phyloP scores from a whole-genome alignment of 768 basidiomycete genomes.

The Termitomyces titanicus region DNA sequence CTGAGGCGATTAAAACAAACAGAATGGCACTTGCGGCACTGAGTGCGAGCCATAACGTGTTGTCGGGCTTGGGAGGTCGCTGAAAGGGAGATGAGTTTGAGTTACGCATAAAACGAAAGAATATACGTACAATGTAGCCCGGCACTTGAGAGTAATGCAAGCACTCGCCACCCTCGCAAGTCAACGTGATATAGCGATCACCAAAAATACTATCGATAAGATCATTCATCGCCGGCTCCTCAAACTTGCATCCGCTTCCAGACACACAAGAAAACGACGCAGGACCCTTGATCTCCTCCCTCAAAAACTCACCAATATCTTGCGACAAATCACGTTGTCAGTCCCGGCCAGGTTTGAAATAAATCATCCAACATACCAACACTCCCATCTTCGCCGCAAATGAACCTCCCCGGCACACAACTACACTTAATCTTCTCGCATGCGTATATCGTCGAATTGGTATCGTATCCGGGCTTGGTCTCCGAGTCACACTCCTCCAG shows the following conservation, averaged over 20 bases:
- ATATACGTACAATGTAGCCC: conserved; percentile 75
- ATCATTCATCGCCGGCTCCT: conserved; percentile 95
- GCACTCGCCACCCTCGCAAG: conserved; percentile 90
- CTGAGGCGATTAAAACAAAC: conserved; percentile 66
- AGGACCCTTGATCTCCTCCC: conserved; percentile 87
- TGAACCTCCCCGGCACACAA: conserved; percentile 91
- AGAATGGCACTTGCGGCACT: conserved; percentile 78
- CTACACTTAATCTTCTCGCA: conserved; percentile 86
- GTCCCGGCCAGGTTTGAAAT: background rate
- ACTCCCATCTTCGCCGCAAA: conserved; percentile 94
- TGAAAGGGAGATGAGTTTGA: conserved; percentile 20
- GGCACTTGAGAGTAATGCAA: conserved; percentile 92
- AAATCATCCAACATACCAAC: conserved; percentile 57
- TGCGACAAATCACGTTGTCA: background rate
- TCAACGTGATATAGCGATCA: conserved; percentile 82
- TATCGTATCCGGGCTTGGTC: conserved; percentile 46
- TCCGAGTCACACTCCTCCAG: conserved; percentile 66
- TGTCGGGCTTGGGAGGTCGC: conserved; percentile 81
- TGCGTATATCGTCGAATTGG: conserved; percentile 70
- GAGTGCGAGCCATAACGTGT: conserved; percentile 76
- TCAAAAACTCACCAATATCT: conserved; percentile 95
- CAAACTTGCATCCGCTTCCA: conserved; percentile 79
- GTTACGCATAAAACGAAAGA: background rate
- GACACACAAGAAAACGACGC: conserved; percentile 77
- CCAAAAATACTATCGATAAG: conserved; percentile 94